Conservation (phyloP, 1,139 yeast genomes). For the Saccharomyces pastorianus region DNA sequence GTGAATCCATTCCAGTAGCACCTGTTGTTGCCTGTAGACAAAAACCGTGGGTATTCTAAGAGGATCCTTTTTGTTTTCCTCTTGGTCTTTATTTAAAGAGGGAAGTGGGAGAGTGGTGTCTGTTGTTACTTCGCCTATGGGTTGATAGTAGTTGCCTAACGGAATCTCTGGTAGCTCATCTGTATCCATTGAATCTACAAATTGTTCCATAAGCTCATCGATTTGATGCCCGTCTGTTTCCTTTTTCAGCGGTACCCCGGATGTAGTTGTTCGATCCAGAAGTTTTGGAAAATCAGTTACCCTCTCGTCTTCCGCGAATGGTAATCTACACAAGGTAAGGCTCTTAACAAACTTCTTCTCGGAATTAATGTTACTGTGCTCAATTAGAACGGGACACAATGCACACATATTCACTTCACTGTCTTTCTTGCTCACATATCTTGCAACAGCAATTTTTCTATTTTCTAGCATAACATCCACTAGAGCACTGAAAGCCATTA, state of each 20-base stretch:
- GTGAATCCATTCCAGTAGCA: slow-evolving; percentile 23
- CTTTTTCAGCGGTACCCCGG: slow-evolving; percentile 27
- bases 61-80: slow-evolving; percentile 15
- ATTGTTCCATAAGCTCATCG: slow-evolving; percentile 22
- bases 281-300: slow-evolving; percentile 53
- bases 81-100: background rate
- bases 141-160: slow-evolving; percentile 11
- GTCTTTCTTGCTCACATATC: slow-evolving; percentile 48
- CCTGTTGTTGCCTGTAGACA: slow-evolving; percentile 22
- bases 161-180: slow-evolving; percentile 11
- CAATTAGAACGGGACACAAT: slow-evolving; percentile 42
- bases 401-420: slow-evolving; percentile 50
- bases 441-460: slow-evolving; percentile 46
- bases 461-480: slow-evolving; percentile 46
- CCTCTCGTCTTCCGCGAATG: slow-evolving; percentile 73
- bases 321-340: slow-evolving; percentile 45
- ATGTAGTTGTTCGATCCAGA: slow-evolving; percentile 32
- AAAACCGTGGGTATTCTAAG: slow-evolving; percentile 21
- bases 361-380: slow-evolving; percentile 12
- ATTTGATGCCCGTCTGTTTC: slow-evolving; percentile 14
- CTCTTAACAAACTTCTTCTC: slow-evolving; percentile 19
- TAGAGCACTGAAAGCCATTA: slow-evolving; percentile 44
- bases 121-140: slow-evolving; percentile 5
- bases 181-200: slow-evolving; percentile 22
- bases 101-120: slow-evolving; percentile 20